Evolutionary conservation across 1,139 yeast species (phyloP), one percentile per base, ranked within the genome.

Genomic region (Pichia sp.): DNA sequence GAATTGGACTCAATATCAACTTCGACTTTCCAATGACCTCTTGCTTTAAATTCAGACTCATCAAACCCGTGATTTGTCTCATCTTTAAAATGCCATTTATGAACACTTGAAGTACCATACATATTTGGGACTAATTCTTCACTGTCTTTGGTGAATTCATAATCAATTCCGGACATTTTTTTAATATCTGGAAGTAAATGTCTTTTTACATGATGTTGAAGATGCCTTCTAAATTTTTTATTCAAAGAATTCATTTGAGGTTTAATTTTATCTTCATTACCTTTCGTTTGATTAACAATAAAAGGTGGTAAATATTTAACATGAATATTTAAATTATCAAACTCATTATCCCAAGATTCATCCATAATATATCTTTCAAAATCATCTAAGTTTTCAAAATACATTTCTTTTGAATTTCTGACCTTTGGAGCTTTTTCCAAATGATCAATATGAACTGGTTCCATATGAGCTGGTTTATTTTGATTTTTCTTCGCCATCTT

Each of bases 341-440:
- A 80, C 49, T 82, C 89, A 49, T 82, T 80, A 61, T 82, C 90
- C 76, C 86, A 82, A 11, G 85, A 78, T 59, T 81, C 89, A 57
- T 81, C 87, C 57, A 80, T 72, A 49, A 83, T 69, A 61, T 70
- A 83, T 40, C 73, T 71, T 61, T 81, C 87, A 58, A 83, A 82
- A 23, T 77, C 70, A 20, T 69, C 71, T 55, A 83, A 66, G 50
- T 78, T 83, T 42, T 83, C 90, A 63, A 83, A 83, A 42, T 62
- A 60, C 53, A 57, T 54, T 41, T 58, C 60, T 36, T 47, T 58
- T 6, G 63, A 55, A 74, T 49, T 48, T 45, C 64, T 58, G 40
- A 55, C 54, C 29, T 51, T 50, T 34, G 64, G 64, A 4, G 63
- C 51, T 6, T 52, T 36, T 1, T 39, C 46, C 30, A 60, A 46